Percentiles rank a stretch among this genome's conserved stretches.
These are phyloP conservation scores for Cladophialophora carrionii DNA, from an alignment of 2,329 filamentous ascomycete genomes.

Conservation along the genomic window DNA sequence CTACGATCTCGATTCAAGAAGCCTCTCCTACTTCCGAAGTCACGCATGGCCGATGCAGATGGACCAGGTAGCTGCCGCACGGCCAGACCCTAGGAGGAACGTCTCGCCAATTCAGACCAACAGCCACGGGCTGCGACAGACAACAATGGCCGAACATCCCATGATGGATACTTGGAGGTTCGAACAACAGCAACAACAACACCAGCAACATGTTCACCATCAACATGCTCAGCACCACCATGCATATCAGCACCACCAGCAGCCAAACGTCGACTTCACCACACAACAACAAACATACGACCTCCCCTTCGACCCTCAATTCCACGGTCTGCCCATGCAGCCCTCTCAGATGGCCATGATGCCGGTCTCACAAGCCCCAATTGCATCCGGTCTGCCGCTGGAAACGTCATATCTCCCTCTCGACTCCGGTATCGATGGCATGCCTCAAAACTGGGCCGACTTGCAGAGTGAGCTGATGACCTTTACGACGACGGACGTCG, in stretches of 20 bases:
- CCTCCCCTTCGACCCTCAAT: slow-evolving; percentile 59
- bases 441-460: slow-evolving; percentile 75
- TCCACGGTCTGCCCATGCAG: slow-evolving; percentile 56
- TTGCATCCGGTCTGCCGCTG: slow-evolving; percentile 64
- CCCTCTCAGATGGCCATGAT: slow-evolving; percentile 58
- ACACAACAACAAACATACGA: slow-evolving; percentile 53
- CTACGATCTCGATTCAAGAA: slow-evolving; percentile 54
- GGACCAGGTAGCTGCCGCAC: slow-evolving; percentile 44
- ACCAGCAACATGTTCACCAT: slow-evolving; percentile 25
- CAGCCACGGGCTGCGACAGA: slow-evolving; percentile 50
- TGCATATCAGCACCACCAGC: slow-evolving; percentile 29
- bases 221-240: slow-evolving; percentile 43
- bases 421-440: slow-evolving; percentile 63
- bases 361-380: slow-evolving; percentile 63
- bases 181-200: slow-evolving; percentile 43
- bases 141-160: slow-evolving; percentile 48
- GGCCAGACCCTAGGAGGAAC: slow-evolving; percentile 45
- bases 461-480: slow-evolving; percentile 71
- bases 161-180: slow-evolving; percentile 54
- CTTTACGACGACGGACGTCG: slow-evolving; percentile 53
- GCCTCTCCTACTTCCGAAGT: slow-evolving; percentile 47
- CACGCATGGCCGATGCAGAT: slow-evolving; percentile 50
- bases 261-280: slow-evolving; percentile 28
- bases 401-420: slow-evolving; percentile 63
- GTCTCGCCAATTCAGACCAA: slow-evolving; percentile 49